These are phyloP conservation scores for Mycena citricolor DNA, from an alignment of 1,284 basidiomycete species.

Conservation along the genomic window DNA sequence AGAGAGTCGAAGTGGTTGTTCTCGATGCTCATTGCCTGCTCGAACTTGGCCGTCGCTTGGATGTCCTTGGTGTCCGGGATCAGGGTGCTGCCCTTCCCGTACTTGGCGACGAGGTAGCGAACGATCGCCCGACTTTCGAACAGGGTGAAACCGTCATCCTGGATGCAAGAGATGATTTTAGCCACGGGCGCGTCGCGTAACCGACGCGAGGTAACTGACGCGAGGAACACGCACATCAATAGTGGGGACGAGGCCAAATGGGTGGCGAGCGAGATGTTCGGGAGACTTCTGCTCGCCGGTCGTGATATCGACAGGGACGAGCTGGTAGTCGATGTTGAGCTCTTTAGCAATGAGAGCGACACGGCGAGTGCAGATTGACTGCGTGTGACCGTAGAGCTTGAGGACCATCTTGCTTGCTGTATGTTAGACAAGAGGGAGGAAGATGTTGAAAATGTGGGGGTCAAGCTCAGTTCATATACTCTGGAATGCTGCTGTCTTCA, in stretches of 20 bases:
- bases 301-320: constrained; percentile 40
- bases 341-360: constrained; percentile 48
- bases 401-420: constrained; percentile 6
- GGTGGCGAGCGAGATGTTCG: constrained; percentile 46
- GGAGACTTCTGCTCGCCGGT: constrained; percentile 46
- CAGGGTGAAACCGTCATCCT: constrained; percentile 43
- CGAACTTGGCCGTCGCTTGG: constrained; percentile 10
- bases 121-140: constrained; percentile 38
- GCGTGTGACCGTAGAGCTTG: constrained; percentile 20
- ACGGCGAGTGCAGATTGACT: constrained; percentile 44
- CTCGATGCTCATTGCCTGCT: constrained; percentile 18
- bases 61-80: constrained; percentile 22
- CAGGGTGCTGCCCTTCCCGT: constrained; percentile 18
- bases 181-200: too few species aligned
- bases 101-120: constrained; percentile 21
- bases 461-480: too few species aligned
- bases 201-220: too few species aligned
- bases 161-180: constrained; percentile 26
- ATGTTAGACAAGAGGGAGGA: too few species aligned
- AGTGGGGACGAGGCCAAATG: constrained; percentile 65
- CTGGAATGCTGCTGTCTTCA: too few species aligned
- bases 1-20: constrained; percentile 38
- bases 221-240: constrained; percentile 39
- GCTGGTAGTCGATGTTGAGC: constrained; percentile 48
- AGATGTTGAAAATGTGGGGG: too few species aligned